Evolutionary conservation across 192 early-diverging fungal species (phyloP).

Genomic region (Coemansia sp.): DNA sequence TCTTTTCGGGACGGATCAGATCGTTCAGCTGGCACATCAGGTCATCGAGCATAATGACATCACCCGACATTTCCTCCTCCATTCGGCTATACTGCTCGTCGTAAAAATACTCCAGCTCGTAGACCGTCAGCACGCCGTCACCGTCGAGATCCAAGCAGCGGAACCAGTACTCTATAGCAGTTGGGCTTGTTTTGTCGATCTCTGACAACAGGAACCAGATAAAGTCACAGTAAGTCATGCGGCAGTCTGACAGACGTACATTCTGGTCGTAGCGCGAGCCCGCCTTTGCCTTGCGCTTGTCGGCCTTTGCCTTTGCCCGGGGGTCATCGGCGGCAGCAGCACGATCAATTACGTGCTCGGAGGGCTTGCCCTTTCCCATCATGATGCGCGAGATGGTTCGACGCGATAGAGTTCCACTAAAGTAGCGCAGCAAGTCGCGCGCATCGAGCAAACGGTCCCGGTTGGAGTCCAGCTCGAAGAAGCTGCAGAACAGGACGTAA

Average conservation of each 20-base stretch:
- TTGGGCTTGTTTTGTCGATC: constrained; percentile 72
- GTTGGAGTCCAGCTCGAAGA: constrained; percentile 92
- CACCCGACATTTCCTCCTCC: constrained; percentile 58
- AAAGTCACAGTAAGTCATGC: constrained; percentile 84
- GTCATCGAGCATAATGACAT: constrained; percentile 53
- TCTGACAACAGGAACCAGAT: constrained; percentile 84
- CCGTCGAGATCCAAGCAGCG: constrained; percentile 90
- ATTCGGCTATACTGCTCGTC: constrained; percentile 79
- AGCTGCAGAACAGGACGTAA: constrained; percentile 97
- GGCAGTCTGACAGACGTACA: constrained; percentile 52
- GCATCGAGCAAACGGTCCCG: constrained; percentile 80
- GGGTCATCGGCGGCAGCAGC: constrained; percentile 8
- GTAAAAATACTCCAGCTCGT: constrained; percentile 85
- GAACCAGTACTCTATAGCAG: constrained; percentile 86
- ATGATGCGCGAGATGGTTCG: constrained; percentile 76
- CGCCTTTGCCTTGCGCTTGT: constrained; percentile 33
- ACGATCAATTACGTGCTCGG: constrained; percentile 13
- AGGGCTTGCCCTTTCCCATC: constrained; percentile 62
- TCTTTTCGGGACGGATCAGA: constrained; percentile 42
- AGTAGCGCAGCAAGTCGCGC: constrained; percentile 73
- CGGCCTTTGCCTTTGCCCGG: constrained; percentile 25
- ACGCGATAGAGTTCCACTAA: constrained; percentile 68
- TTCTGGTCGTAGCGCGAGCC: constrained; percentile 45
- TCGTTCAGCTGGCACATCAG: constrained; percentile 59
- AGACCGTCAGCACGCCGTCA: constrained; percentile 82